phyloP scores from a whole-genome alignment of 2,329 filamentous ascomycete genomes.

The Cordyceps farinosa region DNA sequence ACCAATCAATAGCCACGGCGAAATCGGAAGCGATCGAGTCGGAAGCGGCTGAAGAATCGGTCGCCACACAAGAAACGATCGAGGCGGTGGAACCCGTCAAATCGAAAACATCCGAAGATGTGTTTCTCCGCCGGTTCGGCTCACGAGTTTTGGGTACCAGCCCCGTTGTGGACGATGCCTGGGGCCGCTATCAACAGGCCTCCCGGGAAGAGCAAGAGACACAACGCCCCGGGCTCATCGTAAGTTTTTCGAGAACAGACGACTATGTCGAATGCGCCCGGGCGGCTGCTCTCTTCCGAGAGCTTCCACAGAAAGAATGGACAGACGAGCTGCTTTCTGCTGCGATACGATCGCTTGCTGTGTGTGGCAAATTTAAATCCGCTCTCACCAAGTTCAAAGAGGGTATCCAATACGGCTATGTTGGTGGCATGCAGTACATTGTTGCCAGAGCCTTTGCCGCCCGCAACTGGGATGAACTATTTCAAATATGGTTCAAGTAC shows the following conservation, averaged over 20 bases:
- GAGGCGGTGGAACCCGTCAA: background rate
- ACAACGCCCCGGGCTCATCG: slow-evolving; percentile 34
- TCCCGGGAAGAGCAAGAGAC: slow-evolving; percentile 28
- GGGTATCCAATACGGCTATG: slow-evolving; percentile 35
- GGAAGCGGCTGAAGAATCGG: too few species aligned
- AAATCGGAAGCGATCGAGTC: background rate
- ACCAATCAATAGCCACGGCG: background rate
- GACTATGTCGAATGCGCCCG: slow-evolving; percentile 44
- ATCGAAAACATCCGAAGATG: background rate
- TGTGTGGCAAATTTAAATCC: slow-evolving; percentile 33
- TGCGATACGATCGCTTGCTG: slow-evolving; percentile 41
- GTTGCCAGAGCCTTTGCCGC: slow-evolving; percentile 39
- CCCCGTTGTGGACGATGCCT: slow-evolving; percentile 24
- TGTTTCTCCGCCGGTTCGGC: background rate
- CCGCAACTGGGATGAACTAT: slow-evolving; percentile 34
- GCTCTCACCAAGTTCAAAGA: slow-evolving; percentile 41
- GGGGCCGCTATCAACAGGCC: slow-evolving; percentile 41
- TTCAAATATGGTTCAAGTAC: slow-evolving; percentile 38
- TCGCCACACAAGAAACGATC: background rate
- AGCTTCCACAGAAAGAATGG: slow-evolving; percentile 37
- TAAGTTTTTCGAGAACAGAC: slow-evolving; percentile 41
- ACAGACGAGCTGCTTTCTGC: slow-evolving; percentile 37
- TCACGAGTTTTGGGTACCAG: background rate
- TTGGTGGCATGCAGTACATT: slow-evolving; percentile 43
- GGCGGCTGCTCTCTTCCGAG: slow-evolving; percentile 42